Evolutionary conservation across 495 filamentous ascomycete genomes (phyloP), one percentile per base, ranked within the genome.

Genomic region (Aspergillus nanangensis): DNA sequence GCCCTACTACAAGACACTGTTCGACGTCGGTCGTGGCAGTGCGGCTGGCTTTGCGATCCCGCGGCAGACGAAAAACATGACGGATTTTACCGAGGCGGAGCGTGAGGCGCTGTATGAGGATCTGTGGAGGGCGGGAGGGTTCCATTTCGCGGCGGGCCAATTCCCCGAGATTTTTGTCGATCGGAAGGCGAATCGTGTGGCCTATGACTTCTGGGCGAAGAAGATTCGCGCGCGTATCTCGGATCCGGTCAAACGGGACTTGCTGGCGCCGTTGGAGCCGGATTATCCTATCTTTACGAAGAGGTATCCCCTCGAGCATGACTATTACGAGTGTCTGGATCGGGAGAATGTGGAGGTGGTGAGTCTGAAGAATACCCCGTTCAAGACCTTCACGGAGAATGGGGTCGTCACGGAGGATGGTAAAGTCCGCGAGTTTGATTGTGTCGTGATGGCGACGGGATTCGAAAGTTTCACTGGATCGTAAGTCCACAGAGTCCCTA

Each of bases 251-350:
- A 70, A 72, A 38, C 49, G 65, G 11, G 75, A 80, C 24, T 33
- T 81, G 8, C 52, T 84, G 19, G 77, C 75, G 2, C 79, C 79
- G 0, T 33, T 67, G 8, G 55, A 77, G 27, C 66, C 62, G 20
- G 74, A 72, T 0, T 70, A 81, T 41, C 36, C 58, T 1, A 77
- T 73, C 22, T 79, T 76, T 14, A 56, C 63, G 4, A 81, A 79
- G 53, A 65, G 79, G 0, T 68, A 71, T 4, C 73, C 65, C 4
- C 62, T 83, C 3, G 77, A 82, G 45, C 48, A 64, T 18, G 62
- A 75, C 37, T 83, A 76, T 57, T 82, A 74, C 48, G 78, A 82
- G 50, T 60, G 66, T 24, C 71, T 83, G 56, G 74, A 82, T 44
- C 50, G 59, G 29, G 58, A 67, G 0, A 76, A 76, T 49, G 77